Percentiles rank a stretch among this genome's conserved stretches.
These are phyloP conservation scores for Globisporangium alternatum DNA, from an alignment of 352 stramenopile species.

Conservation along the genomic window DNA sequence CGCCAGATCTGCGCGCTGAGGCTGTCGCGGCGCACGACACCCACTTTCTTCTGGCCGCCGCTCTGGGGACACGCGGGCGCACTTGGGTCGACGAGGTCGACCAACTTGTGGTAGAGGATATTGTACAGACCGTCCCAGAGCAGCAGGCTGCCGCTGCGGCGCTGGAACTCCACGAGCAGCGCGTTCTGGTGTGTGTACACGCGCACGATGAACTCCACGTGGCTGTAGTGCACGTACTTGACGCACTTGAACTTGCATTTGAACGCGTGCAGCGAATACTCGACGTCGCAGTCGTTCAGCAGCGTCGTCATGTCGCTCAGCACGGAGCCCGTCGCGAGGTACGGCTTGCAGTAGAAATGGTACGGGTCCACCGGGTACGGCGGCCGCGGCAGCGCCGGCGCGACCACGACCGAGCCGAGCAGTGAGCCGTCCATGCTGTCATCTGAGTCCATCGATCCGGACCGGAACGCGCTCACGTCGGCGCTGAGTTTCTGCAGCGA, in stretches of 20 bases:
- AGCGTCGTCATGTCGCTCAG: conserved; percentile 45
- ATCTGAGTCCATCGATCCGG: conserved; percentile 31
- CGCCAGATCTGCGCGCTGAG: conserved; percentile 62
- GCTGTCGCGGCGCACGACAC: conserved; percentile 32
- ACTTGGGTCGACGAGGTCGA: conserved; percentile 38
- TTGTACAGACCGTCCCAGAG: conserved; percentile 83
- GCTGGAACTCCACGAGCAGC: conserved; percentile 76
- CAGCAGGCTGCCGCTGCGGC: conserved; percentile 64
- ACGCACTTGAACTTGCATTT: conserved; percentile 89
- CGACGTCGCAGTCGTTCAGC: conserved; percentile 59
- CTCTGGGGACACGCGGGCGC: conserved; percentile 64
- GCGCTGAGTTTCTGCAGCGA: conserved; percentile 46
- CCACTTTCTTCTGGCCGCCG: conserved; percentile 62
- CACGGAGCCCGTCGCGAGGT: conserved; percentile 31
- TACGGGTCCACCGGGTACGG: conserved; percentile 83
- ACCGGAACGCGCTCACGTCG: conserved; percentile 20
- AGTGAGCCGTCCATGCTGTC: conserved; percentile 39
- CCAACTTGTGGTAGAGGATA: conserved; percentile 60
- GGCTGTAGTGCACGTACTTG: conserved; percentile 83
- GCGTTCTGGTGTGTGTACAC: conserved; percentile 46
- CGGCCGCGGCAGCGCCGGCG: conserved; percentile 47
- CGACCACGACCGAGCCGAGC: conserved; percentile 28
- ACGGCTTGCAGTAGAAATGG: conserved; percentile 65
- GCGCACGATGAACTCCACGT: conserved; percentile 76
- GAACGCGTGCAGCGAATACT: conserved; percentile 59